Evolutionary conservation across 495 filamentous ascomycete species (phyloP), one percentile per base, ranked within the genome.

Genomic region (Talaromyces ruber): DNA sequence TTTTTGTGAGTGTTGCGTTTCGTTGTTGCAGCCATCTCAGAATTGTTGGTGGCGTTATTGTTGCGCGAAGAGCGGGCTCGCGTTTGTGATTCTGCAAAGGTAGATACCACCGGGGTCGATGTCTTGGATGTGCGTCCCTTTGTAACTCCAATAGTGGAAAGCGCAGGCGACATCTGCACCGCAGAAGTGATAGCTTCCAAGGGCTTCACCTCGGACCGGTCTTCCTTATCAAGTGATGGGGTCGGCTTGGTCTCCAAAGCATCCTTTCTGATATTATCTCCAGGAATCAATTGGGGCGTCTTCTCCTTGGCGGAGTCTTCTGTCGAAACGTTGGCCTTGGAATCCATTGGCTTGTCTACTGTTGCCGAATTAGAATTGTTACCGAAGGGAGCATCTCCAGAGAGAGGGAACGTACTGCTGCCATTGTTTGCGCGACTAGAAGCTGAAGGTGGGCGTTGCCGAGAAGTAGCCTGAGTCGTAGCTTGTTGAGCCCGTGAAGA

Each of bases 1-100:
- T 90, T 91, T 74, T 91, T 92, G 60, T 90, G 85, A 0, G 51
- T 28, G 26, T 81, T 85, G 34, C 88, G 77, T 69, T 89, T 91
- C n/a, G 74, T 69, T 9, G 50, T 60, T 11, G 63, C 2, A 4
- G n/a, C 58, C 3, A 53, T 18, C 14, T 55, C 58, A 9, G 50
- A 12, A 43, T 57, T 62, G 51, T 7, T 28, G 24, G 6, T 53
- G 50, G 26, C 28, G 7, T 28, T 28, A 9, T 54, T 54, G 47
- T 59, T 56, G 24, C 59, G 56, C 6, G 66, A 64, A 14, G 24
- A 74, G 62, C 26, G 73, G 64, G 3, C 71, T 69, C 26, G 74
- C 62, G 58, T 82, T 74, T 45, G 71, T 74, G 59, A 71, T 74
- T 34, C 79, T 71, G 72, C 65, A 34, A 81, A 78, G 6, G 76